Evolutionary conservation across 192 early-diverging fungal species (phyloP).

Genomic region (Backusella luteola): DNA sequence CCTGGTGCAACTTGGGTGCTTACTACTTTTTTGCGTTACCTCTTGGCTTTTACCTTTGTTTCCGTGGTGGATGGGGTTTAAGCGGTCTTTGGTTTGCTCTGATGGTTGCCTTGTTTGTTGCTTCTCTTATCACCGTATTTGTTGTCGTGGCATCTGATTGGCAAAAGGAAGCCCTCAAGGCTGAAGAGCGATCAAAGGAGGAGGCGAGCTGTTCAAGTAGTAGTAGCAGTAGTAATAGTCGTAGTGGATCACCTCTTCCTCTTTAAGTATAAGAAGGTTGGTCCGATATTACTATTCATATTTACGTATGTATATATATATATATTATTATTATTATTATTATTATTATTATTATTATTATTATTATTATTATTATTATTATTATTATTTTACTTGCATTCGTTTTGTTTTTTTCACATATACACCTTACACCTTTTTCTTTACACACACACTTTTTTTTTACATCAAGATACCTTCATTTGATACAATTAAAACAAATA

Average conservation of each 20-base stretch:
- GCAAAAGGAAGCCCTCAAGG: conserved; percentile 19
- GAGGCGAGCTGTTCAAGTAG: not conserved
- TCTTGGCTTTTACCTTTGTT: conserved; percentile 54
- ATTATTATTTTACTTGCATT: not conserved
- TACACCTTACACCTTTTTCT: not conserved
- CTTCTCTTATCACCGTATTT: conserved; percentile 30
- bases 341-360: not conserved
- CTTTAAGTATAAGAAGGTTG: not conserved
- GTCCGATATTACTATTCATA: not conserved
- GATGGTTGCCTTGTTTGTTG: conserved; percentile 27
- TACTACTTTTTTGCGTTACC: conserved; percentile 74
- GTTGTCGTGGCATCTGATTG: conserved; percentile 21
- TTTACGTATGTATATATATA: not conserved
- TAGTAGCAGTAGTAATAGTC: not conserved
- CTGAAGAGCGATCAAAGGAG: conserved; percentile 11
- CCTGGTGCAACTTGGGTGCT: conserved; percentile 48
- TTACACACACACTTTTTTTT: not conserved
- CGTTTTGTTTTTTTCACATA: not conserved
- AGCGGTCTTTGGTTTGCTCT: conserved; percentile 62
- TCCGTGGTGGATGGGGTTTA: conserved; percentile 53
- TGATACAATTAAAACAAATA: not conserved
- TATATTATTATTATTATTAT: not conserved
- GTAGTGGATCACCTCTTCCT: not conserved
- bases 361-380: not conserved
- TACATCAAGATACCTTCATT: not conserved